Conservation (phyloP, 1,284 basidiomycete genomes). For the Ceratobasidium papillatum region DNA sequence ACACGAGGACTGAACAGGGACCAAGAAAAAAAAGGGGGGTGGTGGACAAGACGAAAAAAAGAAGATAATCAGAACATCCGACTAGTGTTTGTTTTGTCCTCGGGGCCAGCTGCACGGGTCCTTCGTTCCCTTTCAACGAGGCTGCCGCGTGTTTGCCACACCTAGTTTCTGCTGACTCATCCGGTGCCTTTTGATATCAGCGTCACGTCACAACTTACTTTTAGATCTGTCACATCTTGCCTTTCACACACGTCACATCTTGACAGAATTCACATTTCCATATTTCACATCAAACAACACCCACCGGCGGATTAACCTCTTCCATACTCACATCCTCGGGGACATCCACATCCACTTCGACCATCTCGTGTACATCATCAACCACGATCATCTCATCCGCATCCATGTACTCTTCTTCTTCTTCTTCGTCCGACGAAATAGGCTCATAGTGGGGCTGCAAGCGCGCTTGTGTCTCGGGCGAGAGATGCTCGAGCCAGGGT, state of each 20-base stretch:
- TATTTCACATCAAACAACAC: background rate
- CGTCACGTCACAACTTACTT: background rate
- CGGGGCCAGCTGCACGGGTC: too few species aligned
- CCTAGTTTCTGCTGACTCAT: background rate
- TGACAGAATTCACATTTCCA: too few species aligned
- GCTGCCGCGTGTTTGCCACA: slow-evolving; percentile 13
- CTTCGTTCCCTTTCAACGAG: slow-evolving; percentile 27
- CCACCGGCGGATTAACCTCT: background rate
- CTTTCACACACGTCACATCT: slow-evolving; percentile 24
- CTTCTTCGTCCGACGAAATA: slow-evolving; percentile 16
- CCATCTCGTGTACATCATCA: background rate
- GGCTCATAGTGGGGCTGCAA: background rate
- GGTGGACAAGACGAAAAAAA: background rate
- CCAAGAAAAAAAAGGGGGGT: background rate
- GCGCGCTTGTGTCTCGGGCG: slow-evolving; percentile 9
- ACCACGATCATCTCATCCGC: slow-evolving; percentile 31
- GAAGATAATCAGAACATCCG: slow-evolving; percentile 12
- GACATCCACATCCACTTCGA: background rate
- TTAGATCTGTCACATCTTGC: background rate
- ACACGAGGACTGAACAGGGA: slow-evolving; percentile 3
- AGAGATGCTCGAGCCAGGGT: slow-evolving; percentile 3
- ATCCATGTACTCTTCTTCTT: slow-evolving; percentile 27
- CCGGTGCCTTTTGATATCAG: background rate
- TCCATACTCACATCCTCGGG: slow-evolving; percentile 26
- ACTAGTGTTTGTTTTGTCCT: background rate